Evolutionary conservation across 139 green algal genomes (phyloP), one percentile per base, ranked within the genome.

Genomic region (Ettlia oleoabundans): DNA sequence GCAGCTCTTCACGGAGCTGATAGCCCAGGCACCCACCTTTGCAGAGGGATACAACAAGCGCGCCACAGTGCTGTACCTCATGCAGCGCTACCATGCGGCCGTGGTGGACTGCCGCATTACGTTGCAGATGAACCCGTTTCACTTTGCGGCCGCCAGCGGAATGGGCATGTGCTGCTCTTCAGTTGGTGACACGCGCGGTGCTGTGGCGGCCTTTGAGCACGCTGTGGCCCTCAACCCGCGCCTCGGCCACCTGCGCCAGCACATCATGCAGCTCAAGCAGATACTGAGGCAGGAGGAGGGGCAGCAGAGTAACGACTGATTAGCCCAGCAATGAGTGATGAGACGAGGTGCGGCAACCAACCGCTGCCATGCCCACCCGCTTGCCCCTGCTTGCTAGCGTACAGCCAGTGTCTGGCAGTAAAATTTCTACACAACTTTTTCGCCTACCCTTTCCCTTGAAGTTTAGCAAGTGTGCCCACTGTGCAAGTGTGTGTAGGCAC

Each of bases 81-180:
- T 89, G 86, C 64, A 83, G 38, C 78, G 76, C 18, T 93, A 91
- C 67, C 40, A 89, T 32, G 89, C 90, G 2, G 85, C 72, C 65
- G 86, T 95, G 1, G 66, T 78, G 10, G 85, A 92, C 81, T 89
- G 92, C 80, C 40, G 85, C 37, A n/a, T 83, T 1, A 85, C 87
- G 26, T 26, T 80, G 52, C 22, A 80, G 73, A 52, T 80, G 52
- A 87, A 95, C 63, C 91, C 91, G 8, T 91, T 89, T 76, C 92
- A 96, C 86, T 96, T 95, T 88, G 89, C 81, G 2, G 92, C 92
- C 3, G 84, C 88, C 0, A 87, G 80, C 8, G 92, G 92, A 30
- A 87, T 95, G 87, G 92, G 92, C 22, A 80, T 95, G 75, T 93
- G 92, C 82, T 81, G 89, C 72, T 37, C 38, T 73, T 76, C 76